phyloP scores from a whole-genome alignment of 768 basidiomycete genomes.

The Pisolithus orientalis region DNA sequence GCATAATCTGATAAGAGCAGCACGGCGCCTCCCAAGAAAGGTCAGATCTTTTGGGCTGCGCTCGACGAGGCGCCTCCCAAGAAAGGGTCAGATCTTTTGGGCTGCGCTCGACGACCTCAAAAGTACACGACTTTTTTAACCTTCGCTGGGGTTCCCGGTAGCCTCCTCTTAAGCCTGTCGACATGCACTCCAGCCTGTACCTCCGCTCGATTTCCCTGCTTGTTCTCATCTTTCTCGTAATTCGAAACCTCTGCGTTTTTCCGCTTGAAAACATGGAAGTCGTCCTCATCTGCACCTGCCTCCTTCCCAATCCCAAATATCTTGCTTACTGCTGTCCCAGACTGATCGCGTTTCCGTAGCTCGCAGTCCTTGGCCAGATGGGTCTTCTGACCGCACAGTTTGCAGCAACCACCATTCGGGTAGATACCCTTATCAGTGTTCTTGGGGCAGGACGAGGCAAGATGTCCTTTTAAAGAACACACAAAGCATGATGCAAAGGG shows the following conservation, averaged over 20 bases:
- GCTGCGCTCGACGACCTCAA: slow-evolving; percentile 15
- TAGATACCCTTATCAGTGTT: slow-evolving; percentile 81
- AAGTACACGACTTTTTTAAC: slow-evolving; percentile 47
- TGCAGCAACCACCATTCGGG: slow-evolving; percentile 87
- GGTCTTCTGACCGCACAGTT: slow-evolving; percentile 77
- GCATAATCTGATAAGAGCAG: background rate
- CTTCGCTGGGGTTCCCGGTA: slow-evolving; percentile 13
- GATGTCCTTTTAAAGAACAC: slow-evolving; percentile 77
- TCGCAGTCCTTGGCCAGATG: slow-evolving; percentile 85
- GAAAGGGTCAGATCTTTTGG: background rate
- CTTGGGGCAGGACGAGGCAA: slow-evolving; percentile 76
- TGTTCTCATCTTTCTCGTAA: slow-evolving; percentile 44
- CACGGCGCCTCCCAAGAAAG: background rate
- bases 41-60: too few relatives aligned
- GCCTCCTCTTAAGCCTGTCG: slow-evolving; percentile 31
- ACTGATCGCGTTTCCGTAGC: slow-evolving; percentile 50
- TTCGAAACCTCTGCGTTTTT: slow-evolving; percentile 52
- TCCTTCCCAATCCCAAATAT: slow-evolving; percentile 33
- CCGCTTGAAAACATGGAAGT: slow-evolving; percentile 80
- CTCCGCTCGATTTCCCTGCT: slow-evolving; percentile 34
- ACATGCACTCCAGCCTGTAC: slow-evolving; percentile 41
- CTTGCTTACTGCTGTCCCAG: slow-evolving; percentile 16
- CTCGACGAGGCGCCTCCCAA: too few relatives aligned
- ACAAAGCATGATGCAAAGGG: slow-evolving; percentile 93
- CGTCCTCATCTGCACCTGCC: slow-evolving; percentile 89